phyloP scores from a whole-genome alignment of 108 stramenopile species.

The Phaeodactylum tricornutum region DNA sequence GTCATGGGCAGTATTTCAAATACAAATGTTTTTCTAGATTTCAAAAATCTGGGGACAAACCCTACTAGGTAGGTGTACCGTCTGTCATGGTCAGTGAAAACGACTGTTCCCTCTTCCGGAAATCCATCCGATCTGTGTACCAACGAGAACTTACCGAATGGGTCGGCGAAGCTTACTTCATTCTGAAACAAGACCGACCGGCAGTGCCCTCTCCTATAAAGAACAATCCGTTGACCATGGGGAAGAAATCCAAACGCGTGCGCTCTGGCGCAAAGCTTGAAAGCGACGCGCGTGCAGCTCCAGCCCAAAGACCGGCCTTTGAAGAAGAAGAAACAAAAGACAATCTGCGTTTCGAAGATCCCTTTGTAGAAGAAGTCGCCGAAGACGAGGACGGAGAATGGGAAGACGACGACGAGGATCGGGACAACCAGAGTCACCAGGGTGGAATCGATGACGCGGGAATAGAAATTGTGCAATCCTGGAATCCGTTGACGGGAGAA shows the following conservation, averaged over 20 bases:
- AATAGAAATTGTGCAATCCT: constrained; percentile 30
- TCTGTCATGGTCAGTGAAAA: no score
- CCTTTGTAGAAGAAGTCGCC: constrained; percentile 65
- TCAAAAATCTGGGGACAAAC: no score
- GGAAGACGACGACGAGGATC: constrained; percentile 42
- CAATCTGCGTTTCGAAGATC: constrained; percentile 72
- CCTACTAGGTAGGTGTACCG: no score
- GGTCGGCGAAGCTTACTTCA: no score
- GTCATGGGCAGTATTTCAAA: no score
- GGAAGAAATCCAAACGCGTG: constrained; percentile 54
- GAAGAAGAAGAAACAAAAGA: constrained; percentile 46
- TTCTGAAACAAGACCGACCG: no score
- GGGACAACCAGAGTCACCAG: constrained; percentile 39
- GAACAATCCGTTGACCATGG: no score
- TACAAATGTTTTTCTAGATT: no score
- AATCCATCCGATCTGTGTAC: no score
- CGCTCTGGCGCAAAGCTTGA: constrained; percentile 5
- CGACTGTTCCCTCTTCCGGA: no score
- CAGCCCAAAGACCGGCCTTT: constrained; percentile 1
- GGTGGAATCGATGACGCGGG: constrained; percentile 21
- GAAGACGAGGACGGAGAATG: constrained; percentile 40
- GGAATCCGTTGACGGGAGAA: constrained; percentile 35
- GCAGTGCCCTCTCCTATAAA: no score
- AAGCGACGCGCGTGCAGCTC: constrained; percentile 9
- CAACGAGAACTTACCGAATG: no score